phyloP scores from a whole-genome alignment of 1,284 basidiomycete genomes.

The Sporisorium exsertum region DNA sequence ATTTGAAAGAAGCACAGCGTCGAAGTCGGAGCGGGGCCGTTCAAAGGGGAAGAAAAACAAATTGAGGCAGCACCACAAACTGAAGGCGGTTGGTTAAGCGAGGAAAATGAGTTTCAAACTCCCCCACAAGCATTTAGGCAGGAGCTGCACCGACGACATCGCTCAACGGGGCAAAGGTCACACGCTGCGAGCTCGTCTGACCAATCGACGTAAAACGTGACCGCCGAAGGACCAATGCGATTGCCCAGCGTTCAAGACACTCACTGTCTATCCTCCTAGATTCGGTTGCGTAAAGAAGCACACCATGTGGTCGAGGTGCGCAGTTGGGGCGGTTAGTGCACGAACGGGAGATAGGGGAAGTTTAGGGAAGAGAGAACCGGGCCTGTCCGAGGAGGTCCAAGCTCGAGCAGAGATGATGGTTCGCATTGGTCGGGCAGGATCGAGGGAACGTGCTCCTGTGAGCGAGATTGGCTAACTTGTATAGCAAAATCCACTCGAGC shows the following conservation, averaged over 20 bases:
- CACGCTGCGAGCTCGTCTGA: neutral
- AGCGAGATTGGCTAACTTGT: neutral
- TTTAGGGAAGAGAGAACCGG: neutral
- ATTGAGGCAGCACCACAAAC: no score
- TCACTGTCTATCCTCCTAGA: no score
- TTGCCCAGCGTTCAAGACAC: no score
- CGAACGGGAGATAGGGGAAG: neutral
- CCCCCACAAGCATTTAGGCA: neutral
- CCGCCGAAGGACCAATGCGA: neutral
- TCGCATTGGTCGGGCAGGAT: neutral
- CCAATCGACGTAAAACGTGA: conserved; percentile 12
- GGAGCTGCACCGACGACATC: neutral
- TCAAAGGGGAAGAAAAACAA: neutral
- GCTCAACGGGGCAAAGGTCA: no score
- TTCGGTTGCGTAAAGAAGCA: neutral
- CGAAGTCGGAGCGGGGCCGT: conserved; percentile 3
- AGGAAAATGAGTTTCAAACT: conserved; percentile 5
- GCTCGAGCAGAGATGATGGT: conserved; percentile 1
- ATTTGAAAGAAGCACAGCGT: neutral
- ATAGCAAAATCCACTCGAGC: neutral
- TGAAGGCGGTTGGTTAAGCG: conserved; percentile 6
- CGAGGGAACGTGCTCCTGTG: conserved; percentile 31
- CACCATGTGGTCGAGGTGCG: neutral
- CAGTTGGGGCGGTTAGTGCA: neutral
- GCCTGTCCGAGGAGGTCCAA: neutral